These are phyloP conservation scores for Talaromyces sp. DNA, from an alignment of 2,329 filamentous ascomycete genomes.

Conservation along the genomic window DNA sequence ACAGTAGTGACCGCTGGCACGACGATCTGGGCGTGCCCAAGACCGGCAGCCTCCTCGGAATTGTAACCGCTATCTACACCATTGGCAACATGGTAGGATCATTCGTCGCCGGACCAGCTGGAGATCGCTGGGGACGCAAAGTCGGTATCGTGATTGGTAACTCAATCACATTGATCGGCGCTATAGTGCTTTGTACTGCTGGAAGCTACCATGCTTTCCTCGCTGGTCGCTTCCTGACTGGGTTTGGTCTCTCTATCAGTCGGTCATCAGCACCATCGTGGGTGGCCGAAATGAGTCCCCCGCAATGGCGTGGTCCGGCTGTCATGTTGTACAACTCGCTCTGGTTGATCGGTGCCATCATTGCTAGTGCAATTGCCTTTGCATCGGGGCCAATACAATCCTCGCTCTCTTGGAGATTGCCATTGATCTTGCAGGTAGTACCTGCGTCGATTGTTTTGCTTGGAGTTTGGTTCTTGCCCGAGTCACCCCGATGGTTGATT, in stretches of 20 bases:
- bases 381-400: background rate
- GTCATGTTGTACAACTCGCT: background rate
- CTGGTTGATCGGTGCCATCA: background rate
- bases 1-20: background rate
- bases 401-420: background rate
- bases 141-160: background rate
- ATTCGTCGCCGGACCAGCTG: background rate
- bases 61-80: background rate
- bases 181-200: background rate
- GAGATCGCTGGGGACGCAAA: constrained; percentile 1
- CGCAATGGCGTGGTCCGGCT: background rate
- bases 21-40: background rate
- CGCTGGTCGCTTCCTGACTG: background rate
- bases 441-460: background rate
- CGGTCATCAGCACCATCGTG: background rate
- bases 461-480: background rate
- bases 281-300: constrained; percentile 1
- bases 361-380: background rate
- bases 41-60: background rate
- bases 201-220: background rate
- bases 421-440: constrained; percentile 1
- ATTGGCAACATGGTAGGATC: constrained; percentile 1
- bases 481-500: constrained; percentile 7
- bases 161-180: background rate
- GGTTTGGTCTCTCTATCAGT: background rate